A percentile compares a stretch with the other conserved stretches of the same genome.
Conservation (phyloP, 2,329 filamentous ascomycete species). For the Cladophialophora psammophila region DNA sequence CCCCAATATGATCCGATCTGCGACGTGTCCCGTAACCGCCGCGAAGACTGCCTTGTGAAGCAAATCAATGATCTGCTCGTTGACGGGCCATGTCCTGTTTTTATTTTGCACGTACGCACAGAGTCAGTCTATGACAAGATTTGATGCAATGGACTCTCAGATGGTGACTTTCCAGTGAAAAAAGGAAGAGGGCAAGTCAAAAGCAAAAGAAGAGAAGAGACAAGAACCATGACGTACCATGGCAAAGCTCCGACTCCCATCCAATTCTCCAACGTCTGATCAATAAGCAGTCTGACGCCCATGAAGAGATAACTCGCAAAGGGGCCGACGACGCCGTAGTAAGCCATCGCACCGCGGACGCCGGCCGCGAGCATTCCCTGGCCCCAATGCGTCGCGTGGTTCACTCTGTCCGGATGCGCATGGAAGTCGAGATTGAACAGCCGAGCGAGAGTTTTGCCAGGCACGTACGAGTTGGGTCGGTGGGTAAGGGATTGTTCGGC, state of each 20-base stretch:
- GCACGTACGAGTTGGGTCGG: no score
- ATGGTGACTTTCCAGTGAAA: no score
- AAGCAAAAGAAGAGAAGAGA: neutral
- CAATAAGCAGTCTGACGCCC: constrained; percentile 43
- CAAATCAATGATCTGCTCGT: constrained; percentile 46
- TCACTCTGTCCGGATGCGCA: no score
- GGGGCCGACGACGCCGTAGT: constrained; percentile 46
- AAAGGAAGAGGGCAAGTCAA: neutral
- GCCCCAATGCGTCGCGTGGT: neutral
- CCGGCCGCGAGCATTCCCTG: constrained; percentile 44
- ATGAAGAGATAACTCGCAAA: constrained; percentile 44
- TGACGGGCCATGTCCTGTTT: constrained; percentile 44
- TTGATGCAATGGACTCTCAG: neutral
- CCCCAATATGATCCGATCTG: constrained; percentile 30
- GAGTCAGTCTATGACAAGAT: neutral
- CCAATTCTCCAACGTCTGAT: constrained; percentile 44
- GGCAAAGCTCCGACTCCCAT: constrained; percentile 44
- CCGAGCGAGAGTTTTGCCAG: no score
- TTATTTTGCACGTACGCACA: neutral
- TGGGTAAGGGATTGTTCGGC: no score
- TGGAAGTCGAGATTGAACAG: no score
- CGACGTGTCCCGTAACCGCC: constrained; percentile 43
- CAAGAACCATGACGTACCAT: constrained; percentile 37
- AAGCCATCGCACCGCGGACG: constrained; percentile 43
- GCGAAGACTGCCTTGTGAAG: constrained; percentile 44